Conservation (phyloP, 257 asterid species). For the Solanum neorickii region DNA sequence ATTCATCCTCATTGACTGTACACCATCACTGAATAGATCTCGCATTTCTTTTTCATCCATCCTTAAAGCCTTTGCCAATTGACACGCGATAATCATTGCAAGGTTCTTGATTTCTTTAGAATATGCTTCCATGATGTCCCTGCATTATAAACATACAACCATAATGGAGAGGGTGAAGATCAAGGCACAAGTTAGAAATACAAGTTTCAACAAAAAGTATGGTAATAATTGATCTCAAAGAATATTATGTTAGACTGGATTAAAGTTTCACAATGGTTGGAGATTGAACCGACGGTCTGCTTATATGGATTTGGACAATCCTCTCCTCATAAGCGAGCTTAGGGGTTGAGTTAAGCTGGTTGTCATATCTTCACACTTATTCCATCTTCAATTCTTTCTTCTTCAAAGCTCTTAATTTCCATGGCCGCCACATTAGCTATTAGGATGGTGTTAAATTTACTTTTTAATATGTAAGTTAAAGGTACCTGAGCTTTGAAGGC, state of each 20-base stretch:
- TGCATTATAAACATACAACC: background rate
- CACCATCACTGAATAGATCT: conserved; percentile 20
- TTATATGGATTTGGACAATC: background rate
- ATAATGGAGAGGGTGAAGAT: background rate
- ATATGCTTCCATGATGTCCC: conserved; percentile 25
- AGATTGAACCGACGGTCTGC: too few species aligned
- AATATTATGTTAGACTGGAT: too few species aligned
- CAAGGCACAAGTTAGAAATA: background rate
- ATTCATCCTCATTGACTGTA: conserved; percentile 41
- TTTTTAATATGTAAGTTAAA: background rate
- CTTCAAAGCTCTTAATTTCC: too few species aligned
- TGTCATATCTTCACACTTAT: too few species aligned
- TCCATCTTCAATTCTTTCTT: too few species aligned
- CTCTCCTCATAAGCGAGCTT: too few species aligned
- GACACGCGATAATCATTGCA: conserved; percentile 12
- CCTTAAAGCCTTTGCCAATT: conserved; percentile 28
- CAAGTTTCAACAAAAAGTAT: background rate
- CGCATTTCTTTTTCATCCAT: conserved; percentile 27
- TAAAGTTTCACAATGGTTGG: too few species aligned
- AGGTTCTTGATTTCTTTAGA: conserved; percentile 18
- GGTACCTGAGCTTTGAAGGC: conserved; percentile 33
- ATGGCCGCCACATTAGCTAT: background rate
- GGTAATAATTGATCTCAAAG: too few species aligned
- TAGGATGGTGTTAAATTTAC: background rate
- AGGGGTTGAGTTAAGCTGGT: too few species aligned